These are phyloP conservation scores for Eutrema salsugineum DNA, from an alignment of 441 rosid genomes.

Conservation along the genomic window DNA sequence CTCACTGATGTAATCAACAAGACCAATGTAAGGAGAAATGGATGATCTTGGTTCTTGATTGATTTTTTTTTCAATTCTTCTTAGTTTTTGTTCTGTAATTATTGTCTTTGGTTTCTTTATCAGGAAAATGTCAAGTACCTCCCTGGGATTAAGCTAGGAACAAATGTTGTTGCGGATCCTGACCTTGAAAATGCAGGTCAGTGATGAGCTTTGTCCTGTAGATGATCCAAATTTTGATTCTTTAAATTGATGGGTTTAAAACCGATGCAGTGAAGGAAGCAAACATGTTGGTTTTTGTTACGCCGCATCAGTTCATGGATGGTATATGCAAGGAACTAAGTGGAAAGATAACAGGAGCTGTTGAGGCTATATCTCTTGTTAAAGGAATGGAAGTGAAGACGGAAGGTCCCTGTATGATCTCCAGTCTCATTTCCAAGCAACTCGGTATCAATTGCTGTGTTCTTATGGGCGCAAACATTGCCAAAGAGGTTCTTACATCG, in stretches of 20 bases:
- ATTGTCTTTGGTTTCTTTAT: neutral
- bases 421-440: conserved; percentile 68
- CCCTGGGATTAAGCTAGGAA: conserved; percentile 88
- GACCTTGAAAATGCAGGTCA: conserved; percentile 82
- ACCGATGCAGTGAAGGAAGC: conserved; percentile 74
- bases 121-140: conserved; percentile 93
- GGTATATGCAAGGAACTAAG: conserved; percentile 80
- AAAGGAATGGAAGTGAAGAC: conserved; percentile 96
- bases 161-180: conserved; percentile 82
- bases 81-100: neutral
- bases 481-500: conserved; percentile 64
- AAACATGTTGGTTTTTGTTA: conserved; percentile 90
- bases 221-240: neutral
- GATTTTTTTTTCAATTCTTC: neutral
- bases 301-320: conserved; percentile 94
- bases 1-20: conserved; percentile 83
- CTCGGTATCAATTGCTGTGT: conserved; percentile 83
- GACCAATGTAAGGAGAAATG: conserved; percentile 61
- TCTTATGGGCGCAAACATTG: conserved; percentile 97
- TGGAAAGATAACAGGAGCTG: conserved; percentile 64
- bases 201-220: neutral
- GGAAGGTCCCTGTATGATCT: conserved; percentile 97
- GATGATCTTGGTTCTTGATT: neutral
- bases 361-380: conserved; percentile 83
- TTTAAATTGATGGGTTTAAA: neutral